These are phyloP conservation scores for Volutella citrinella DNA, from an alignment of 2,329 filamentous ascomycete genomes.

Conservation along the genomic window DNA sequence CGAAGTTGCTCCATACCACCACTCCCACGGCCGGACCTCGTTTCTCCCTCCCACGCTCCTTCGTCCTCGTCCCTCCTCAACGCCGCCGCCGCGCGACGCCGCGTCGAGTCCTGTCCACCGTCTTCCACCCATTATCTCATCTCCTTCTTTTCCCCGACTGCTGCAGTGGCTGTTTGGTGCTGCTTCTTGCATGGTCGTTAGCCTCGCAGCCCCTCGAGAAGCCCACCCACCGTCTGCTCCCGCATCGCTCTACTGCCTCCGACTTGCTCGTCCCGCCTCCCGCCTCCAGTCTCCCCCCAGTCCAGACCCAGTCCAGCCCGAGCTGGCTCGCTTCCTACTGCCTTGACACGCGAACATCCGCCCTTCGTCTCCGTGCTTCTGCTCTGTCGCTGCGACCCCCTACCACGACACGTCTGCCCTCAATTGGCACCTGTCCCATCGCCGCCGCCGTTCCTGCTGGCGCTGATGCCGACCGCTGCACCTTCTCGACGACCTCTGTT, in stretches of 20 bases:
- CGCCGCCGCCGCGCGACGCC: slow-evolving; percentile 24
- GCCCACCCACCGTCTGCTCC: slow-evolving; percentile 21
- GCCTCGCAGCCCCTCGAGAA: slow-evolving; percentile 17
- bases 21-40: slow-evolving; percentile 27
- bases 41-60: slow-evolving; percentile 28
- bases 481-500: slow-evolving; percentile 30
- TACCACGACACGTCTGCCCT: slow-evolving; percentile 6
- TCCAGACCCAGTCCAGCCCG: slow-evolving; percentile 19
- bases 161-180: slow-evolving; percentile 12
- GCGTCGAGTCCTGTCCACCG: slow-evolving; percentile 20
- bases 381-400: no score
- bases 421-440: slow-evolving; percentile 8
- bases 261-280: slow-evolving; percentile 20
- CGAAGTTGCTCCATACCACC: slow-evolving; percentile 18
- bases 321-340: slow-evolving; percentile 20
- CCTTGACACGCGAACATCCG: slow-evolving; percentile 27
- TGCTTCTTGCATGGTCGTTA: slow-evolving; percentile 20
- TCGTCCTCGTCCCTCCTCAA: slow-evolving; percentile 15
- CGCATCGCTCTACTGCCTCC: slow-evolving; percentile 27
- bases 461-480: slow-evolving; percentile 38
- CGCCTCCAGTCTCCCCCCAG: no score
- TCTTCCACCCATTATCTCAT: slow-evolving; percentile 14
- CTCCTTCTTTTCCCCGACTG: no score
- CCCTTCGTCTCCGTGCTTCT: background rate
- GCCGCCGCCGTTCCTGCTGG: slow-evolving; percentile 19